These are phyloP conservation scores for Komagataella pseudopastoris DNA, from an alignment of 805 yeast genomes.

Conservation along the genomic window DNA sequence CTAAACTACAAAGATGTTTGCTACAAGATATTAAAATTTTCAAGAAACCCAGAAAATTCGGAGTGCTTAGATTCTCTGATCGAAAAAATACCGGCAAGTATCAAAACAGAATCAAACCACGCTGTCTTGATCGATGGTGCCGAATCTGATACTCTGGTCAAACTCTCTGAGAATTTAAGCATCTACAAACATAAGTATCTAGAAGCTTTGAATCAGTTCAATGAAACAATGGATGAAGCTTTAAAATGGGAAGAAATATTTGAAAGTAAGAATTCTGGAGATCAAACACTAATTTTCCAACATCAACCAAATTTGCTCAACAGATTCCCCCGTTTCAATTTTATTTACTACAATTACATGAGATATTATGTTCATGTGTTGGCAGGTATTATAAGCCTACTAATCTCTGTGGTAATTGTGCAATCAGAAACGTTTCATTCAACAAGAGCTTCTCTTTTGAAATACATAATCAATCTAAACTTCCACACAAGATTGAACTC, in stretches of 20 bases:
- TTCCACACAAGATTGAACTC: constrained; percentile 4
- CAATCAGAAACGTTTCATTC: constrained; percentile 70
- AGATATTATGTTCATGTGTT: constrained; percentile 33
- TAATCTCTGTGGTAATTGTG: constrained; percentile 38
- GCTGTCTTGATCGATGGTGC: background rate
- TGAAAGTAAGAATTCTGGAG: background rate
- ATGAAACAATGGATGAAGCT: background rate
- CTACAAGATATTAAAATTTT: background rate
- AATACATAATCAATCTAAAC: constrained; percentile 20
- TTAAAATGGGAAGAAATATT: background rate
- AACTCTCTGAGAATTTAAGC: background rate
- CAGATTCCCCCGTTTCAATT: constrained; percentile 28
- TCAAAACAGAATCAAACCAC: background rate
- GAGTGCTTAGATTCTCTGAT: background rate
- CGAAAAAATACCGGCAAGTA: background rate
- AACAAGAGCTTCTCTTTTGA: constrained; percentile 48
- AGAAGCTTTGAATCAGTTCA: background rate
- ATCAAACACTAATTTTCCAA: background rate
- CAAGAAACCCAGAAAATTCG: constrained; percentile 1
- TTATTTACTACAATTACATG: constrained; percentile 24
- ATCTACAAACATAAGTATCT: background rate
- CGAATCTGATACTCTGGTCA: background rate
- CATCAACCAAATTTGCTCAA: background rate
- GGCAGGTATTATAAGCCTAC: constrained; percentile 25
- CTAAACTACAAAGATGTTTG: background rate